Conservation (phyloP, 2,329 filamentous ascomycete genomes). For the Colletotrichum viniferum region DNA sequence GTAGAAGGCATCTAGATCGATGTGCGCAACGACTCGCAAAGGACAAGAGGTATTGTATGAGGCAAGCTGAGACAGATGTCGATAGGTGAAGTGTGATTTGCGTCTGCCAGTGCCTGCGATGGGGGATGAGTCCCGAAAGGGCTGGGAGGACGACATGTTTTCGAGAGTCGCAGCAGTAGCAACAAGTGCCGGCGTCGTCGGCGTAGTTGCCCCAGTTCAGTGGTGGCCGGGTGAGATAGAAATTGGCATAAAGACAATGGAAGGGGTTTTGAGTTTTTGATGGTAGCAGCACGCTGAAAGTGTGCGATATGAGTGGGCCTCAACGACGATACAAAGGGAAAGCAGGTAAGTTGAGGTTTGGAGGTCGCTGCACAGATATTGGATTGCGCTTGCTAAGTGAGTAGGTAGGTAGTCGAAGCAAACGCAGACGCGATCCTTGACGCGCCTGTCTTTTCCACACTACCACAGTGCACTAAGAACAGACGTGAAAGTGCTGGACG, state of each 20-base stretch:
- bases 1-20: slow-evolving; percentile 98
- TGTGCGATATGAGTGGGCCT: background rate
- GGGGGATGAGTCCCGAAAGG: slow-evolving; percentile 18
- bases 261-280: background rate
- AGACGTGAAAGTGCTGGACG: background rate
- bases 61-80: slow-evolving; percentile 78
- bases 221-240: background rate
- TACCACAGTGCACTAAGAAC: background rate
- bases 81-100: slow-evolving; percentile 80
- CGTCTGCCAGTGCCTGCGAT: background rate
- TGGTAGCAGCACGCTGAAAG: background rate
- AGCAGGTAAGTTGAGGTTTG: background rate
- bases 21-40: slow-evolving; percentile 84
- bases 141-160: slow-evolving; percentile 20
- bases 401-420: background rate
- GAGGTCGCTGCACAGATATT: background rate
- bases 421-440: background rate
- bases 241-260: background rate
- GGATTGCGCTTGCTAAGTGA: background rate
- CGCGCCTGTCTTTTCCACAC: background rate
- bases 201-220: background rate
- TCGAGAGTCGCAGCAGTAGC: background rate
- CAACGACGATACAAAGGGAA: background rate
- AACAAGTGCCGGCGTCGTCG: background rate
- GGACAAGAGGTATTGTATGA: slow-evolving; percentile 75